phyloP scores from a whole-genome alignment of 2,329 filamentous ascomycete genomes.

The Alternaria sp. region DNA sequence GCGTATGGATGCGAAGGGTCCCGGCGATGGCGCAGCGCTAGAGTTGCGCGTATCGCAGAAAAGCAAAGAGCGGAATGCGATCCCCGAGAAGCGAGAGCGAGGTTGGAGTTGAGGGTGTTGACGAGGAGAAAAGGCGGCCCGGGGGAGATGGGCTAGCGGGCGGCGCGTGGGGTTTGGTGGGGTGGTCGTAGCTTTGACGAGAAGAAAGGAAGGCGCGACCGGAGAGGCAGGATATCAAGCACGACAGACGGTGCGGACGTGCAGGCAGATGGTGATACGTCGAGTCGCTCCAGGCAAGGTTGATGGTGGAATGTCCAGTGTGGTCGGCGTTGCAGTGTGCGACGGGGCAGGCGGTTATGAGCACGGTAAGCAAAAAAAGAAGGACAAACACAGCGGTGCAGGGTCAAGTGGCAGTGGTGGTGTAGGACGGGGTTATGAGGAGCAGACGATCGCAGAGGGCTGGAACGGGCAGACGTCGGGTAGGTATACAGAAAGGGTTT shows the following conservation, averaged over 20 bases:
- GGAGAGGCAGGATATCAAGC: conserved; percentile 12
- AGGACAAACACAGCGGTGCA: conserved; percentile 24
- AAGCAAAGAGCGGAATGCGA: conserved; percentile 1
- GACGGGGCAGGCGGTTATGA: not conserved
- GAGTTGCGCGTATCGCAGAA: conserved; percentile 2
- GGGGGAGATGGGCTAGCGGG: conserved; percentile 13
- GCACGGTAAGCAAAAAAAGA: conserved; percentile 23
- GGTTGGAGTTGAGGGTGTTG: conserved; percentile 1
- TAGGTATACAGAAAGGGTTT: conserved; percentile 32
- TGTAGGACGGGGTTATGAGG: conserved; percentile 16
- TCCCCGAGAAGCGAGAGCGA: not conserved
- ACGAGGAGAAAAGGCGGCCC: conserved; percentile 16
- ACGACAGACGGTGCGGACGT: conserved; percentile 12
- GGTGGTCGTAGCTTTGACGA: conserved; percentile 19
- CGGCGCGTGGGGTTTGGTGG: conserved; percentile 28
- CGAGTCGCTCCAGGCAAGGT: not conserved
- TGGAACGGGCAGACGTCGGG: conserved; percentile 17
- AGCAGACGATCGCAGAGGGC: conserved; percentile 19
- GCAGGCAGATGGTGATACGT: conserved; percentile 7
- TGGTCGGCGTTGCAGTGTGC: conserved; percentile 19
- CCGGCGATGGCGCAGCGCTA: conserved; percentile 17
- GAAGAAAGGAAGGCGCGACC: conserved; percentile 18
- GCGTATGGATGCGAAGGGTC: conserved; percentile 1
- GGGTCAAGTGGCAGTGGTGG: conserved; percentile 7
- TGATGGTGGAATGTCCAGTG: conserved; percentile 19